These are phyloP conservation scores for Metschnikowia colocasiae DNA, from an alignment of 805 yeast genomes.

Conservation along the genomic window DNA sequence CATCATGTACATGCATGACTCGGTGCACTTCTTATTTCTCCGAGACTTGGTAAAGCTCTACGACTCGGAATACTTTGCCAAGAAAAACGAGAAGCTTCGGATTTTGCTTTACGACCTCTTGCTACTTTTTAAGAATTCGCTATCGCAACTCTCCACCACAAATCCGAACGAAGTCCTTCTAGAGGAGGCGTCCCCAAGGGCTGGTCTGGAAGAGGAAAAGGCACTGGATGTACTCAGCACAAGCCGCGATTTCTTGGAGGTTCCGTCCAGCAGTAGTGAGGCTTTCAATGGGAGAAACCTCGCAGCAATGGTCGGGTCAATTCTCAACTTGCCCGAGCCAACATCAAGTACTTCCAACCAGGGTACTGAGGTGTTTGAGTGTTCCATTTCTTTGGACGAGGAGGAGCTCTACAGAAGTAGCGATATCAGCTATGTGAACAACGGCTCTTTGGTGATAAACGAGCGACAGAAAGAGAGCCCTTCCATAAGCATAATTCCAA, in stretches of 20 bases:
- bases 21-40: conserved; percentile 45
- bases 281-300: not conserved
- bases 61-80: conserved; percentile 37
- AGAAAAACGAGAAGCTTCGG: conserved; percentile 44
- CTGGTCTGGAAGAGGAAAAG: not conserved
- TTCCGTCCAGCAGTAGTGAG: conserved; percentile 1
- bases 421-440: conserved; percentile 32
- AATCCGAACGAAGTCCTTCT: conserved; percentile 11
- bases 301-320: conserved; percentile 11
- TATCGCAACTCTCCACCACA: conserved; percentile 19
- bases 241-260: not conserved
- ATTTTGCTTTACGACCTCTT: conserved; percentile 59
- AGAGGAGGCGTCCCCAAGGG: conserved; percentile 1
- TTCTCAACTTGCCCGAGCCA: conserved; percentile 32
- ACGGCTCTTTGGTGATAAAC: conserved; percentile 22
- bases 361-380: conserved; percentile 10
- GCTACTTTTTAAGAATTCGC: conserved; percentile 45
- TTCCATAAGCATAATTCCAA: conserved; percentile 9
- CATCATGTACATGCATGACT: conserved; percentile 38
- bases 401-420: conserved; percentile 31
- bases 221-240: not conserved
- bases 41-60: conserved; percentile 46
- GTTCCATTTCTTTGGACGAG: conserved; percentile 23
- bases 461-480: conserved; percentile 12
- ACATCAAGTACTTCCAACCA: conserved; percentile 21